A percentile compares a stretch with the other conserved stretches of the same genome.
Evolutionary conservation across 2,329 filamentous ascomycete genomes (phyloP).

Genomic region (Pseudogymnoascus sp.): DNA sequence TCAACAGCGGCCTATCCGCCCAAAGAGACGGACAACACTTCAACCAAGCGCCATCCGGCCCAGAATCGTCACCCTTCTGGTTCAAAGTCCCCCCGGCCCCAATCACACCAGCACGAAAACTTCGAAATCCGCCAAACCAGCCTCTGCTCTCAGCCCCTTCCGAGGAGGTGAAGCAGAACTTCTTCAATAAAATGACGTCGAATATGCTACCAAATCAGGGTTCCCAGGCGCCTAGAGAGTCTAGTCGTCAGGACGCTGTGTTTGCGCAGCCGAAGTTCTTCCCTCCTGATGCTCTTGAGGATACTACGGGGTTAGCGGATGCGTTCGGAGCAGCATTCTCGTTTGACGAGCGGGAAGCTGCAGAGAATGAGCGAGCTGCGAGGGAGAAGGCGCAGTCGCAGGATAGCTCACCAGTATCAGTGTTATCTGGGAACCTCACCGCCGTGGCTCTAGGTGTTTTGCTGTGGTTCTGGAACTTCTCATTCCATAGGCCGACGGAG

Average conservation of each 20-base stretch:
- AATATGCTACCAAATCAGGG: neutral
- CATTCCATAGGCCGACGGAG: constrained; percentile 9
- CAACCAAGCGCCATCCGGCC: constrained; percentile 16
- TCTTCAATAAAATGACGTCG: constrained; percentile 34
- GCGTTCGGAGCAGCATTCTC: neutral
- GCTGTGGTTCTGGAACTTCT: constrained; percentile 16
- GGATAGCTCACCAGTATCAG: neutral
- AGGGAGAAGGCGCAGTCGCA: neutral
- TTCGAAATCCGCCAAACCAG: constrained; percentile 52
- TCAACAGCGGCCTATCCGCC: constrained; percentile 35
- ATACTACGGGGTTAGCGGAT: constrained; percentile 1
- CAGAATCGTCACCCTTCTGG: constrained; percentile 47
- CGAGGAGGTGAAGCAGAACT: constrained; percentile 38
- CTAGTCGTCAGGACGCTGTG: neutral
- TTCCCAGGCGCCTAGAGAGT: neutral
- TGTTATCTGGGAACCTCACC: constrained; percentile 10
- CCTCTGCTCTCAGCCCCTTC: constrained; percentile 42
- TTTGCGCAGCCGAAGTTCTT: constrained; percentile 51
- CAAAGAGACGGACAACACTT: constrained; percentile 33
- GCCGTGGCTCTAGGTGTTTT: constrained; percentile 12
- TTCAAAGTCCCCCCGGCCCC: constrained; percentile 63
- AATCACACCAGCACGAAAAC: constrained; percentile 51
- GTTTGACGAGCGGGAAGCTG: constrained; percentile 1
- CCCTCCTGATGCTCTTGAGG: constrained; percentile 29
- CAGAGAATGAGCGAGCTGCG: neutral